Percentiles rank a stretch among this genome's conserved stretches.
Evolutionary conservation across 768 basidiomycete genomes (phyloP).

Genomic region (Dictyophora rubrovolvata): DNA sequence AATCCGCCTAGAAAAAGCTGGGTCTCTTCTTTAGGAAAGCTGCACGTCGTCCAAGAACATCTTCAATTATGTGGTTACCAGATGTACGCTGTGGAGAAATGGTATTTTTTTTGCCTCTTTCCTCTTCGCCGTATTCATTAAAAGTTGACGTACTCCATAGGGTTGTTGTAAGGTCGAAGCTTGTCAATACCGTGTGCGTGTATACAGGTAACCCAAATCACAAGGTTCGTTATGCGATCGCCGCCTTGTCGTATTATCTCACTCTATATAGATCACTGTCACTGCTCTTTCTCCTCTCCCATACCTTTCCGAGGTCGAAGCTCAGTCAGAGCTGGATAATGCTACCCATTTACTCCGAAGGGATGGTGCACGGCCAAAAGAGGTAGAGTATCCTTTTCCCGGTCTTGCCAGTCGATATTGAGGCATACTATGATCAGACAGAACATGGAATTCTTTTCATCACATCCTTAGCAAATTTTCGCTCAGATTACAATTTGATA

Average conservation of each 20-base stretch:
- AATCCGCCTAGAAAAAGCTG: constrained; percentile 1
- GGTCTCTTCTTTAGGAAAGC: constrained; percentile 2
- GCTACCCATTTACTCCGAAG: constrained; percentile 51
- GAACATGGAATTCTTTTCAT: constrained; percentile 62
- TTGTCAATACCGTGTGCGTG: constrained; percentile 54
- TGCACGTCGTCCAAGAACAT: constrained; percentile 30
- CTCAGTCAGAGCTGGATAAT: constrained; percentile 48
- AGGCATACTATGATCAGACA: constrained; percentile 29
- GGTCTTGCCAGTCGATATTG: constrained; percentile 1
- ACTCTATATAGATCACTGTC: constrained; percentile 40
- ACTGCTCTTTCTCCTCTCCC: constrained; percentile 42
- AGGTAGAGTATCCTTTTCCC: constrained; percentile 27
- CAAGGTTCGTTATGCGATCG: constrained; percentile 29
- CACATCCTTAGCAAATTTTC: constrained; percentile 80
- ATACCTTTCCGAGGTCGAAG: constrained; percentile 31
- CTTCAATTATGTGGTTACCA: constrained; percentile 57
- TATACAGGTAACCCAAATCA: constrained; percentile 69
- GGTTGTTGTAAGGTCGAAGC: constrained; percentile 58
- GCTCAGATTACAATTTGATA: constrained; percentile 79
- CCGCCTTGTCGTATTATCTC: not conserved
- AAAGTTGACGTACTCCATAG: constrained; percentile 24
- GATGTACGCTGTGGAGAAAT: constrained; percentile 81
- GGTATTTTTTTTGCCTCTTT: constrained; percentile 31
- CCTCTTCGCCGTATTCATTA: not conserved
- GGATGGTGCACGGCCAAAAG: constrained; percentile 65